Percentiles rank a stretch among this genome's conserved stretches.
Conservation (phyloP, 2,329 filamentous ascomycete species). For the Paecilomyces sp. region DNA sequence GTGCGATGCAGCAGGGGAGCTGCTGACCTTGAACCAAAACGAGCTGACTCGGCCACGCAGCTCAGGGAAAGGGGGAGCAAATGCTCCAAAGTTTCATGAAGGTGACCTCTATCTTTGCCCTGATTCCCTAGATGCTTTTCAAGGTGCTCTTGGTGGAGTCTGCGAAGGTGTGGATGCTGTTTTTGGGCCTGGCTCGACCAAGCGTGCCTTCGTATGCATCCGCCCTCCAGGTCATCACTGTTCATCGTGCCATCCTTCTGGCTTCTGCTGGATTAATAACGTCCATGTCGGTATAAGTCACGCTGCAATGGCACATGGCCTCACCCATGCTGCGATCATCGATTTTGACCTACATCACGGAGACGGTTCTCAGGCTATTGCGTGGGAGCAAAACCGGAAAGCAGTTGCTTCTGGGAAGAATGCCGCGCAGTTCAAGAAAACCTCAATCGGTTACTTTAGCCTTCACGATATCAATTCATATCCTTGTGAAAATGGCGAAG, state of each 20-base stretch:
- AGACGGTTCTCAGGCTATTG: constrained; percentile 89
- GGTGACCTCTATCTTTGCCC: constrained; percentile 86
- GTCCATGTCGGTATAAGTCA: constrained; percentile 96
- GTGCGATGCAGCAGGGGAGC: constrained; percentile 73
- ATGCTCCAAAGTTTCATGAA: constrained; percentile 60
- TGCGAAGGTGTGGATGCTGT: constrained; percentile 88
- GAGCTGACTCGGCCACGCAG: constrained; percentile 61
- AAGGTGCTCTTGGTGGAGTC: constrained; percentile 86
- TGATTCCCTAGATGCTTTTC: constrained; percentile 78
- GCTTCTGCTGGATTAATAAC: constrained; percentile 98
- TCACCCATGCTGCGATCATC: constrained; percentile 90
- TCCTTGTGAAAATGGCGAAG: constrained; percentile 89
- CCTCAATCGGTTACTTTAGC: constrained; percentile 90
- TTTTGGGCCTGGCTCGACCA: constrained; percentile 58
- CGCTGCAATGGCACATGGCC: constrained; percentile 70
- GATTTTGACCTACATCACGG: constrained; percentile 91
- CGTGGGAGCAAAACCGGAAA: constrained; percentile 81
- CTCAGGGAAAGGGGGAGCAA: constrained; percentile 33
- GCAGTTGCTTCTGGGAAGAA: constrained; percentile 60
- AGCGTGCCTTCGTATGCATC: constrained; percentile 82
- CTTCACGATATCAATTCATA: constrained; percentile 98
- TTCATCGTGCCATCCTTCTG: constrained; percentile 79
- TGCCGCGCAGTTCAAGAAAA: constrained; percentile 68
- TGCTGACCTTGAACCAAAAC: constrained; percentile 67
- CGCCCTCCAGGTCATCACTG: constrained; percentile 94